A percentile compares a stretch with the other conserved stretches of the same genome.
Conservation (phyloP, 345 rosid genomes). For the Iberis pinnata region DNA sequence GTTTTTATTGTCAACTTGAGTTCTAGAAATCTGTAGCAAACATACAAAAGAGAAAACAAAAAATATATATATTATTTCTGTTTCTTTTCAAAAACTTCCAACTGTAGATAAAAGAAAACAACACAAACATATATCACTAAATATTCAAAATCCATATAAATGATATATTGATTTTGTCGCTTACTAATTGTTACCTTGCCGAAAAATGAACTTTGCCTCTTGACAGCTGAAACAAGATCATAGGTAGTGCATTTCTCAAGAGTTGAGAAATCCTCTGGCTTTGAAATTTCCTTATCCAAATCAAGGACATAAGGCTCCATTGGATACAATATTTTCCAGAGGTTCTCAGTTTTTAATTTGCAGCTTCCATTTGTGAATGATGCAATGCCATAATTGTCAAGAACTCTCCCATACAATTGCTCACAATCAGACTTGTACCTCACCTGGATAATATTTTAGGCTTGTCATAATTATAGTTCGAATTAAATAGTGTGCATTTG, state of each 20-base stretch:
- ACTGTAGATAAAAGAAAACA: no score
- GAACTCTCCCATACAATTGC: constrained; percentile 63
- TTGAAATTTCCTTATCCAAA: constrained; percentile 26
- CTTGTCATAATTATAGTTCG: no score
- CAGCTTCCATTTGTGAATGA: constrained; percentile 54
- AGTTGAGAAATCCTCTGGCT: constrained; percentile 28
- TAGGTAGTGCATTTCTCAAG: constrained; percentile 54
- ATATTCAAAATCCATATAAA: neutral
- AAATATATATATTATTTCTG: no score
- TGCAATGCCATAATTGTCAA: constrained; percentile 52
- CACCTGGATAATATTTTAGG: no score
- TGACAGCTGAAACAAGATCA: constrained; percentile 86
- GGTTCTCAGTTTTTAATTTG: constrained; percentile 42
- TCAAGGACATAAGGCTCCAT: constrained; percentile 68
- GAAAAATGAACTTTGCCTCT: constrained; percentile 83
- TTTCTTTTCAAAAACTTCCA: no score
- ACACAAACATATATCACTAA: neutral
- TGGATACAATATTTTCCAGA: constrained; percentile 66
- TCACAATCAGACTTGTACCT: constrained; percentile 73
- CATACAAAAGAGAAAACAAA: no score
- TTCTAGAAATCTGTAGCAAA: constrained; percentile 55
- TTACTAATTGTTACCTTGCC: constrained; percentile 74
- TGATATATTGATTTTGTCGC: no score
- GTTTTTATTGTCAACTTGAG: constrained; percentile 48
- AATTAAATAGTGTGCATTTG: no score